phyloP scores from a whole-genome alignment of 2,329 filamentous ascomycete species.

The Penicillium sp. region DNA sequence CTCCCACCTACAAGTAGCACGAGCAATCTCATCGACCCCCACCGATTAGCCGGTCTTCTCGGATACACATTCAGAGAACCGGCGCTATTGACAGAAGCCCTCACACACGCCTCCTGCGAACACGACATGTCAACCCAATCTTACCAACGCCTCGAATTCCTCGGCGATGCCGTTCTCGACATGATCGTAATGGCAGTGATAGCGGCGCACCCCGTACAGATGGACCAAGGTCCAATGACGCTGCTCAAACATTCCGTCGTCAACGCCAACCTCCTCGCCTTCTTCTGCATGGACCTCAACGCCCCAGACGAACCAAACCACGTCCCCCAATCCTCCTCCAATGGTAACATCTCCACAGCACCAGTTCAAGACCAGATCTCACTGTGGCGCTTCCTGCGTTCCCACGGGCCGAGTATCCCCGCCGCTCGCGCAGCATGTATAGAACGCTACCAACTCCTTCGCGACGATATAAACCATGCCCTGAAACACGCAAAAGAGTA shows the following conservation, averaged over 20 bases:
- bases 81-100: constrained; percentile 67
- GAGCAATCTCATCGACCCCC: constrained; percentile 16
- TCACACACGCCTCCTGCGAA: constrained; percentile 69
- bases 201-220: constrained; percentile 30
- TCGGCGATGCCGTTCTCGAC: constrained; percentile 84
- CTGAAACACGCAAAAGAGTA: constrained; percentile 56
- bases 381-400: constrained; percentile 68
- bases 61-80: constrained; percentile 69
- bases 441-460: constrained; percentile 49
- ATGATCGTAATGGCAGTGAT: constrained; percentile 60
- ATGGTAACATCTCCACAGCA: constrained; percentile 28
- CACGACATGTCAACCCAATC: constrained; percentile 51
- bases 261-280: constrained; percentile 76
- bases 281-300: constrained; percentile 60
- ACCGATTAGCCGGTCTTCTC: constrained; percentile 38
- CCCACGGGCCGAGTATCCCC: constrained; percentile 14
- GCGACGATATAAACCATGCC: constrained; percentile 48
- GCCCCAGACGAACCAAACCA: constrained; percentile 13
- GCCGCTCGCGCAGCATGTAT: constrained; percentile 19
- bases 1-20: neutral
- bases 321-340: constrained; percentile 4
- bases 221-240: constrained; percentile 65
- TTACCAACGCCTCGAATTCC: constrained; percentile 77
- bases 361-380: constrained; percentile 36
- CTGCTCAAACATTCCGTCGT: constrained; percentile 69